phyloP scores from a whole-genome alignment of 352 stramenopile species.

The Elongisporangium prolatum region DNA sequence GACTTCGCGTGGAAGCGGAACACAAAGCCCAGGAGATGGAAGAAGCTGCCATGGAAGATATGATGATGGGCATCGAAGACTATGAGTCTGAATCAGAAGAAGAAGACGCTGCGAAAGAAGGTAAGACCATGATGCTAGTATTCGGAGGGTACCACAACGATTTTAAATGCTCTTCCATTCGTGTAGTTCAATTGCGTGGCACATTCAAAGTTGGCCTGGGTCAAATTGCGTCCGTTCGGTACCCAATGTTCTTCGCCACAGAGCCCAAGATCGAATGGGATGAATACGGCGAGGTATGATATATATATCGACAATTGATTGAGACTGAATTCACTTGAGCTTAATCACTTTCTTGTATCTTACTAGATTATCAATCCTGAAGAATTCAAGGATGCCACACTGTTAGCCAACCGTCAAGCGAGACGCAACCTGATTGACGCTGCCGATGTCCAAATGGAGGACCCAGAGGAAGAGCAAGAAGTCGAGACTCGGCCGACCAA shows the following conservation, averaged over 20 bases:
- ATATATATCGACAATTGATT: no score
- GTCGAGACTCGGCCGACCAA: slow-evolving; percentile 77
- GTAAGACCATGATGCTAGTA: slow-evolving; percentile 10
- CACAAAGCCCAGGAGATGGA: slow-evolving; percentile 87
- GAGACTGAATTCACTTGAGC: no score
- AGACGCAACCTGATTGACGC: slow-evolving; percentile 55
- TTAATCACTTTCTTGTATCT: no score
- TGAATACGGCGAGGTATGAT: slow-evolving; percentile 77
- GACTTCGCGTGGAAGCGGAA: slow-evolving; percentile 78
- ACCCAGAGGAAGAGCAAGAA: slow-evolving; percentile 46
- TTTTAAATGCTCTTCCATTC: not conserved
- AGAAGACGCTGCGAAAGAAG: slow-evolving; percentile 59
- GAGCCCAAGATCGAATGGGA: slow-evolving; percentile 88
- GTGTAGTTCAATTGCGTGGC: slow-evolving; percentile 67
- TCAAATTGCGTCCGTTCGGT: slow-evolving; percentile 77
- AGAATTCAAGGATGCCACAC: slow-evolving; percentile 74
- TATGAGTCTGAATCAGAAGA: slow-evolving; percentile 85
- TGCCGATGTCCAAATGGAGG: slow-evolving; percentile 67
- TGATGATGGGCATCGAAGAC: slow-evolving; percentile 90
- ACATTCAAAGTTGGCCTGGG: slow-evolving; percentile 85
- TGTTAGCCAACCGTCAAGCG: slow-evolving; percentile 55
- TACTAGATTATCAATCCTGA: slow-evolving; percentile 74
- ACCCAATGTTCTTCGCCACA: slow-evolving; percentile 87
- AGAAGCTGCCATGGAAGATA: slow-evolving; percentile 88
- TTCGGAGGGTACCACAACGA: slow-evolving; percentile 2